phyloP scores from a whole-genome alignment of 257 asterid species.

The Lycium ferocissimum region DNA sequence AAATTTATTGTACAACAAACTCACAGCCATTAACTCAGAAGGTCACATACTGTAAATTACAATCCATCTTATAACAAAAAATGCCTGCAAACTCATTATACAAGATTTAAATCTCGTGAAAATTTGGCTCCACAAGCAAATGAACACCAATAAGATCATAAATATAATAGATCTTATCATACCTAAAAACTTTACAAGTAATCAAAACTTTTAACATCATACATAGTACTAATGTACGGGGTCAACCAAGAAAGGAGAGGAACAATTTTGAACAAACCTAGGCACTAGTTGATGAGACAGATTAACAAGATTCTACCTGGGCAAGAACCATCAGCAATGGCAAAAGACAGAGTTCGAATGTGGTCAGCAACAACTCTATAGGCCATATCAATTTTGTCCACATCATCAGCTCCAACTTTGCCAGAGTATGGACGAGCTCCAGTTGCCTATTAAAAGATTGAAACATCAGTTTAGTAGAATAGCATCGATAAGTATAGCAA shows the following conservation, averaged over 20 bases:
- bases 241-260: constrained; percentile 3
- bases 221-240: not conserved
- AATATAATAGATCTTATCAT: not conserved
- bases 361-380: constrained; percentile 99
- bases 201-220: not conserved
- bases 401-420: constrained; percentile 87
- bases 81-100: not conserved
- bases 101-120: constrained; percentile 2
- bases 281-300: constrained; percentile 30
- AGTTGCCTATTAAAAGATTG: constrained; percentile 62
- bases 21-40: not conserved
- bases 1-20: not conserved
- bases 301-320: constrained; percentile 66
- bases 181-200: not conserved
- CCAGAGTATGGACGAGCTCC: constrained; percentile 83
- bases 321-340: constrained; percentile 98
- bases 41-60: not conserved
- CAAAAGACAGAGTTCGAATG: constrained; percentile 93
- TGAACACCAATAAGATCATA: not conserved
- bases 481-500: not conserved
- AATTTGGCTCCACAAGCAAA: not conserved
- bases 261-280: not conserved
- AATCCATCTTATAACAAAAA: not conserved
- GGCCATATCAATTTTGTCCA: constrained; percentile 90
- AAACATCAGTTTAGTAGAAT: not conserved